phyloP scores from a whole-genome alignment of 2,329 filamentous ascomycete genomes.

The Cladosporium cucumerinum region DNA sequence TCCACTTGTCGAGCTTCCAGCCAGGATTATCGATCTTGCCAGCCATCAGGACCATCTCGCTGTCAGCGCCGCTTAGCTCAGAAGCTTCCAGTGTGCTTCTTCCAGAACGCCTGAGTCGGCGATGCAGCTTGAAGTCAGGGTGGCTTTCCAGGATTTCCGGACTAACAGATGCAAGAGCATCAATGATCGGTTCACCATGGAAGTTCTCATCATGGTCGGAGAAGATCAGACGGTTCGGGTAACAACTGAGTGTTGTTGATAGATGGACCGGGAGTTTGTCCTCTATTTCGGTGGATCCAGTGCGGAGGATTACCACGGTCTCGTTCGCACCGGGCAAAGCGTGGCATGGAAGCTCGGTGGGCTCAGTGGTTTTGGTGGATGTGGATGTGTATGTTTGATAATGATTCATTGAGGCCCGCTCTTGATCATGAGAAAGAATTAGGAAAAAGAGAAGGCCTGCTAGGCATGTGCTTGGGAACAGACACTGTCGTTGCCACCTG shows the following conservation, averaged over 20 bases:
- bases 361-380: not conserved
- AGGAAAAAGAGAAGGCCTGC: not conserved
- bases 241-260: constrained; percentile 53
- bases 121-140: constrained; percentile 38
- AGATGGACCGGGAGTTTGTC: constrained; percentile 56
- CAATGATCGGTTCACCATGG: constrained; percentile 37
- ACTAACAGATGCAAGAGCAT: constrained; percentile 36
- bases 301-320: constrained; percentile 56
- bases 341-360: constrained; percentile 18
- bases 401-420: not conserved
- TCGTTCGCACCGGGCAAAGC: constrained; percentile 41
- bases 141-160: constrained; percentile 29
- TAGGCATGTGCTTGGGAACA: not conserved
- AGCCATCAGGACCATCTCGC: not conserved
- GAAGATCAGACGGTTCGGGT: constrained; percentile 55
- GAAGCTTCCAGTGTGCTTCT: constrained; percentile 30
- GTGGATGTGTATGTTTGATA: not conserved
- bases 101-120: constrained; percentile 33
- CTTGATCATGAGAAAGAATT: not conserved
- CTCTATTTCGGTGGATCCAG: constrained; percentile 55
- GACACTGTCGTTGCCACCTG: not conserved
- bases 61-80: constrained; percentile 19
- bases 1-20: constrained; percentile 39
- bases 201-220: constrained; percentile 56
- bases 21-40: constrained; percentile 16